phyloP scores from a whole-genome alignment of 306 rosid species.

The Begonia peltatifolia region DNA sequence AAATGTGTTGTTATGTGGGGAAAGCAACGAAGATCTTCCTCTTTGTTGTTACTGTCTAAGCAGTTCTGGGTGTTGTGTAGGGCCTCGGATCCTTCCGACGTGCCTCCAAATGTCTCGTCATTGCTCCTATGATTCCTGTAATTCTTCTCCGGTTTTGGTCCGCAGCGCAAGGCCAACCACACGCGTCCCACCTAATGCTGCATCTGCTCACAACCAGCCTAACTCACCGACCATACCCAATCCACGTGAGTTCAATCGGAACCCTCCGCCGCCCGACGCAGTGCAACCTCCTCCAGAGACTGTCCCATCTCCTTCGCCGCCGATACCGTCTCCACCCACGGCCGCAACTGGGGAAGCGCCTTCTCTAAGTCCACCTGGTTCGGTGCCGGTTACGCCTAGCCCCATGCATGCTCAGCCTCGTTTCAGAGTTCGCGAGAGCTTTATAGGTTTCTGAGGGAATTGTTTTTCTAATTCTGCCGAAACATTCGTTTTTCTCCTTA shows the following conservation, averaged over 20 bases:
- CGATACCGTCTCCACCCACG: slow-evolving; percentile 15
- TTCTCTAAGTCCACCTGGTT: slow-evolving; percentile 33
- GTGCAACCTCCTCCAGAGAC: slow-evolving; percentile 7
- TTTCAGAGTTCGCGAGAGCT: slow-evolving; percentile 1
- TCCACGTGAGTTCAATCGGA: slow-evolving; percentile 19
- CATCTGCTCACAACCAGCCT: slow-evolving; percentile 20
- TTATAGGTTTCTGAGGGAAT: too few species aligned
- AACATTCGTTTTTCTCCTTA: neutral
- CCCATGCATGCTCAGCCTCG: slow-evolving; percentile 37
- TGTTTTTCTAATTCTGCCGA: neutral
- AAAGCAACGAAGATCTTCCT: slow-evolving; percentile 99
- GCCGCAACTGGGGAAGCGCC: slow-evolving; percentile 27
- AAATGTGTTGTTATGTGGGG: slow-evolving; percentile 77
- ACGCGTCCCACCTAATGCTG: too few species aligned
- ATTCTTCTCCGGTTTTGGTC: slow-evolving; percentile 23
- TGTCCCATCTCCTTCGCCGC: slow-evolving; percentile 7
- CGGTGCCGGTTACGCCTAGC: slow-evolving; percentile 27
- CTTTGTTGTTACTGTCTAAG: slow-evolving; percentile 59
- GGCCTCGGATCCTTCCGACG: slow-evolving; percentile 55
- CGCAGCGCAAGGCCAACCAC: slow-evolving; percentile 33
- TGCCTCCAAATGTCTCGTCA: slow-evolving; percentile 22
- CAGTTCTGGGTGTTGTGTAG: slow-evolving; percentile 51
- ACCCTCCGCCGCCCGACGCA: slow-evolving; percentile 27
- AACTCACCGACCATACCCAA: slow-evolving; percentile 16
- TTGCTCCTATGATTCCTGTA: slow-evolving; percentile 46